Evolutionary conservation across 2,329 filamentous ascomycete genomes (phyloP).

Genomic region (Calycina herbarum): DNA sequence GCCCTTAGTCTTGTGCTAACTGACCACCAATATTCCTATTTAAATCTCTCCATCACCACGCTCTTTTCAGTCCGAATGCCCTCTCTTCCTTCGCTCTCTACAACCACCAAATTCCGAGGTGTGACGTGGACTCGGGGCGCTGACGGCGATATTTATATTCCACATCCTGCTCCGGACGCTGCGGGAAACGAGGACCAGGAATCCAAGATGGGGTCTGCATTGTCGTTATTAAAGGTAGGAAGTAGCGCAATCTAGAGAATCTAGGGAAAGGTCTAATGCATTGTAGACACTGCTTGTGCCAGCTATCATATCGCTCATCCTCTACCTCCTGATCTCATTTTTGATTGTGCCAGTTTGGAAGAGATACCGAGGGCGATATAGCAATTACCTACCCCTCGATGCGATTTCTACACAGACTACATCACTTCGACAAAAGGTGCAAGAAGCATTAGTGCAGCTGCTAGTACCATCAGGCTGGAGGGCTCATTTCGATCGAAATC

Average conservation of each 20-base stretch:
- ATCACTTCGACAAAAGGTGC: constrained; percentile 54
- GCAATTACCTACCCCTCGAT: constrained; percentile 71
- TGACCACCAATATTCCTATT: neutral
- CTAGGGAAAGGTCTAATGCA: constrained; percentile 17
- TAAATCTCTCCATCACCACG: neutral
- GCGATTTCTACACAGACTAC: constrained; percentile 58
- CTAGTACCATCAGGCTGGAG: constrained; percentile 52
- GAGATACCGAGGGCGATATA: constrained; percentile 68
- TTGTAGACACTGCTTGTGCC: constrained; percentile 68
- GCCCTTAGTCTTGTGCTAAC: neutral
- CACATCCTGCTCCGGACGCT: constrained; percentile 35
- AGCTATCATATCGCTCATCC: constrained; percentile 65
- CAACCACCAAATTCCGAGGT: neutral
- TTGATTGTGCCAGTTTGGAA: constrained; percentile 68
- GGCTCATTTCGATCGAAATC: constrained; percentile 42
- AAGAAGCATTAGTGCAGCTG: constrained; percentile 42
- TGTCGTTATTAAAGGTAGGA: constrained; percentile 36
- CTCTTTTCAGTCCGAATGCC: constrained; percentile 12
- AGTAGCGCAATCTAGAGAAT: constrained; percentile 1
- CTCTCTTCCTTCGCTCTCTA: constrained; percentile 15
- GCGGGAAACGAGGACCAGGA: constrained; percentile 33
- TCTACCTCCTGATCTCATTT: constrained; percentile 68
- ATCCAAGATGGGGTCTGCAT: constrained; percentile 31
- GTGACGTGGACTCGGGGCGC: constrained; percentile 17
- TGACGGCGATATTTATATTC: constrained; percentile 30